Conservation (phyloP, 1,284 basidiomycete species). For the Heterobasidion occidentale region DNA sequence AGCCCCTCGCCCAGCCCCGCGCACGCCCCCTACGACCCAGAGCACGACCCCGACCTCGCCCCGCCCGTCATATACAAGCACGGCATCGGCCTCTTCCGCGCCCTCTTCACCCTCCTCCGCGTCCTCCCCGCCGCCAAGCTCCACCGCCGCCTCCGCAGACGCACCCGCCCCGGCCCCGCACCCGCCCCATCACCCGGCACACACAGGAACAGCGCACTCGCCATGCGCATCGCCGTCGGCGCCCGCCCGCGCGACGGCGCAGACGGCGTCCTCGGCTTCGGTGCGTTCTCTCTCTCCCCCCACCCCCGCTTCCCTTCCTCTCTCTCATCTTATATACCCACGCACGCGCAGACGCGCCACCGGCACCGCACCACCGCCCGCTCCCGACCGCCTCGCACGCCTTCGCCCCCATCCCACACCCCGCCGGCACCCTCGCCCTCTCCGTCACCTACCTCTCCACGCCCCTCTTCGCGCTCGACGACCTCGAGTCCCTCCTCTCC, state of each 20-base stretch:
- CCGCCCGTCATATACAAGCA: constrained; percentile 79
- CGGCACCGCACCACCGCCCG: constrained; percentile 30
- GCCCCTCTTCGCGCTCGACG: constrained; percentile 53
- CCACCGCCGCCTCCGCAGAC: constrained; percentile 47
- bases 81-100: constrained; percentile 70
- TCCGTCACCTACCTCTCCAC: constrained; percentile 59
- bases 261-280: constrained; percentile 30
- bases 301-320: no score
- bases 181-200: constrained; percentile 31
- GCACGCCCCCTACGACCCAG: constrained; percentile 8
- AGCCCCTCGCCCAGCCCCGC: not conserved
- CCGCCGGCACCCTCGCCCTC: constrained; percentile 55
- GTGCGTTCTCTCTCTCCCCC: no score
- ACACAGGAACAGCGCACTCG: constrained; percentile 42
- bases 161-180: constrained; percentile 32
- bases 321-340: no score
- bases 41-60: constrained; percentile 41
- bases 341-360: constrained; percentile 32
- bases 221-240: constrained; percentile 38
- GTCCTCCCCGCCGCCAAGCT: constrained; percentile 70
- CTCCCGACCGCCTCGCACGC: constrained; percentile 44
- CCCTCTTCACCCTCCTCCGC: constrained; percentile 61
- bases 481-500: constrained; percentile 28
- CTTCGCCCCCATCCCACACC: constrained; percentile 60
- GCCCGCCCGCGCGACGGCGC: constrained; percentile 4